phyloP scores from a whole-genome alignment of 2,329 filamentous ascomycete species.

The Massarina eburnea region DNA sequence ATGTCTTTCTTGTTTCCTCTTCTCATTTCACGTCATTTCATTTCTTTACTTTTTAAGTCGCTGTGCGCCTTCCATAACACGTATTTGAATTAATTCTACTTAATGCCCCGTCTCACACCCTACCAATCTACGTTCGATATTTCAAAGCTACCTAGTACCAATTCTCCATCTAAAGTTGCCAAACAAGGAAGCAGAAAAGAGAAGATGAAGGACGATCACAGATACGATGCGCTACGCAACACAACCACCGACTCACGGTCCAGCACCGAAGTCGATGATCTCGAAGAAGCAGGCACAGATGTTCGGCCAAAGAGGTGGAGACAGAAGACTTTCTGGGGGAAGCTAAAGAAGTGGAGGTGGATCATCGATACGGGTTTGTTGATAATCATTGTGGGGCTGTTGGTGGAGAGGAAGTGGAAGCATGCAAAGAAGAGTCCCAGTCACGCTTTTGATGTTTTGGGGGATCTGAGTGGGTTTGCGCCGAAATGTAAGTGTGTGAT shows the following conservation, averaged over 20 bases:
- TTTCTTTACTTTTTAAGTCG: not conserved
- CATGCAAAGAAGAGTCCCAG: slow-evolving; percentile 10
- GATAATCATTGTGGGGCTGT: slow-evolving; percentile 28
- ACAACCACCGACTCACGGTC: slow-evolving; percentile 9
- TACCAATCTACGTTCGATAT: not conserved
- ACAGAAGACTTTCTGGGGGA: slow-evolving; percentile 16
- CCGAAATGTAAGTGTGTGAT: slow-evolving; percentile 23
- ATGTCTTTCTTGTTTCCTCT: not conserved
- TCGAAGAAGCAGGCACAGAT: slow-evolving; percentile 16
- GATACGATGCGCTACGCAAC: slow-evolving; percentile 28
- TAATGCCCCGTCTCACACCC: not conserved
- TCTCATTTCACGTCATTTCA: not conserved
- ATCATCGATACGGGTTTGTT: slow-evolving; percentile 31
- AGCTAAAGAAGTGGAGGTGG: slow-evolving; percentile 23
- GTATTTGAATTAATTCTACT: not conserved
- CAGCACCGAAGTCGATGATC: slow-evolving; percentile 32
- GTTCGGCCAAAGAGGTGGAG: slow-evolving; percentile 4
- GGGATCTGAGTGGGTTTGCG: slow-evolving; percentile 37
- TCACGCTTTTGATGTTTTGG: slow-evolving; percentile 25
- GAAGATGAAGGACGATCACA: slow-evolving; percentile 21
- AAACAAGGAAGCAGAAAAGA: slow-evolving; percentile 5
- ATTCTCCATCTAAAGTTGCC: not conserved
- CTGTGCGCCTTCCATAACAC: not conserved
- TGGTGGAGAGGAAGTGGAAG: slow-evolving; percentile 28
- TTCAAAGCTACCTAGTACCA: not conserved